phyloP scores from a whole-genome alignment of 2,329 filamentous ascomycete genomes.

The Ascochyta koolunga region DNA sequence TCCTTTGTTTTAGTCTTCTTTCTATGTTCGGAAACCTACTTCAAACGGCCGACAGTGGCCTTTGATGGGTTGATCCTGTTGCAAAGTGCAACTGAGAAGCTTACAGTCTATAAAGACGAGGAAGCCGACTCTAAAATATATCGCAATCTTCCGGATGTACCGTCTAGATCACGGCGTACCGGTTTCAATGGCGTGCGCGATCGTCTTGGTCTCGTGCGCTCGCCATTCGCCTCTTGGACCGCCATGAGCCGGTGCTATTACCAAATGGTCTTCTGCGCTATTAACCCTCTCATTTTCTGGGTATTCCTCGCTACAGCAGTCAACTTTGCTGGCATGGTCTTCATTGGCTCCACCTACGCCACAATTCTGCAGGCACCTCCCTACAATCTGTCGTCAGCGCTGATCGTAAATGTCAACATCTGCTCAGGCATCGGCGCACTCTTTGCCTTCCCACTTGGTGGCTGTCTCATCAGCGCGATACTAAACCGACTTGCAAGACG shows the following conservation, averaged over 20 bases:
- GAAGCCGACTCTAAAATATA: slow-evolving; percentile 35
- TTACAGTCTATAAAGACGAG: slow-evolving; percentile 45
- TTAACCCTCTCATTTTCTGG: slow-evolving; percentile 44
- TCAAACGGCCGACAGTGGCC: slow-evolving; percentile 50
- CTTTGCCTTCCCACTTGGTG: slow-evolving; percentile 21
- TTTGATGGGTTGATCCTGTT: slow-evolving; percentile 51
- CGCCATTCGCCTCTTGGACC: slow-evolving; percentile 34
- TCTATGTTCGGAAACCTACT: slow-evolving; percentile 50
- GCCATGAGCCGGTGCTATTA: slow-evolving; percentile 31
- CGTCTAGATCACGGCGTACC: slow-evolving; percentile 4
- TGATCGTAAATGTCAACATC: slow-evolving; percentile 29
- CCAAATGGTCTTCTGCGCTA: slow-evolving; percentile 36
- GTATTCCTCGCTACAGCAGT: slow-evolving; percentile 31
- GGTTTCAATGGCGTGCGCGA: slow-evolving; percentile 18
- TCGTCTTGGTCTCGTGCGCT: slow-evolving; percentile 28
- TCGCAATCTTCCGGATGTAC: slow-evolving; percentile 29
- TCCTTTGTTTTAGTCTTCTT: slow-evolving; percentile 39
- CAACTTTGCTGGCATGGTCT: slow-evolving; percentile 40
- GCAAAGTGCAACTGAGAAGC: slow-evolving; percentile 48
- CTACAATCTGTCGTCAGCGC: slow-evolving; percentile 25
- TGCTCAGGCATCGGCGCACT: slow-evolving; percentile 28
- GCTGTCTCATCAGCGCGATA: slow-evolving; percentile 16
- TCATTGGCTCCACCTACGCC: slow-evolving; percentile 35
- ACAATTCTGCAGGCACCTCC: slow-evolving; percentile 27
- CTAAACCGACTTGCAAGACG: slow-evolving; percentile 28